Evolutionary conservation across 331 rosid genomes (phyloP).

Genomic region (Dryas integrifolia): DNA sequence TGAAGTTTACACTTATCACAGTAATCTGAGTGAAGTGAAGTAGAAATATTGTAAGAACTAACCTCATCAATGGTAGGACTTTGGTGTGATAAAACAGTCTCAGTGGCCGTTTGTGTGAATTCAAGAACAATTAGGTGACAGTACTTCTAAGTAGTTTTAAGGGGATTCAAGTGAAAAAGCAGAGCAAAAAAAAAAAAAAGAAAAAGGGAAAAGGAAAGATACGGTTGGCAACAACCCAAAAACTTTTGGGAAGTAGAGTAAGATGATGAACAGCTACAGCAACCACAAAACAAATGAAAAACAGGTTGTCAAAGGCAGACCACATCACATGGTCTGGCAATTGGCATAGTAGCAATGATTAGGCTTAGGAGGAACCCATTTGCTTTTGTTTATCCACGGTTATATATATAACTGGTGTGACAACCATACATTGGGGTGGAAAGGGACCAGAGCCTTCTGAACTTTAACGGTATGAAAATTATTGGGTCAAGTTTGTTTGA

Average conservation of each 20-base stretch:
- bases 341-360: constrained; percentile 52
- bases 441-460: not conserved
- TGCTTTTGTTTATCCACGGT: constrained; percentile 28
- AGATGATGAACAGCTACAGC: constrained; percentile 42
- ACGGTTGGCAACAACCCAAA: constrained; percentile 66
- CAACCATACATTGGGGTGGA: not conserved
- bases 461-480: constrained; percentile 8
- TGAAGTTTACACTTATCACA: constrained; percentile 3
- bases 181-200: constrained; percentile 19
- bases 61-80: constrained; percentile 55
- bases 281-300: constrained; percentile 18
- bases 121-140: constrained; percentile 26
- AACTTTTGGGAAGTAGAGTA: constrained; percentile 34
- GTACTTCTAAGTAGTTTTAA: not conserved
- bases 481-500: not conserved
- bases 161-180: not conserved
- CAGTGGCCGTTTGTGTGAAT: constrained; percentile 71
- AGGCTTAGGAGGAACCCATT: constrained; percentile 26
- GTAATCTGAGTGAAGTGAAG: constrained; percentile 18
- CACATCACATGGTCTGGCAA: constrained; percentile 60
- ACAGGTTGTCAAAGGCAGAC: constrained; percentile 54
- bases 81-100: constrained; percentile 45
- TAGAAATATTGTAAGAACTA: constrained; percentile 27
- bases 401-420: constrained; percentile 1
- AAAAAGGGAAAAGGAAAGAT: constrained; percentile 39